phyloP scores from a whole-genome alignment of 345 rosid genomes.

The Syzygium aqueum region DNA sequence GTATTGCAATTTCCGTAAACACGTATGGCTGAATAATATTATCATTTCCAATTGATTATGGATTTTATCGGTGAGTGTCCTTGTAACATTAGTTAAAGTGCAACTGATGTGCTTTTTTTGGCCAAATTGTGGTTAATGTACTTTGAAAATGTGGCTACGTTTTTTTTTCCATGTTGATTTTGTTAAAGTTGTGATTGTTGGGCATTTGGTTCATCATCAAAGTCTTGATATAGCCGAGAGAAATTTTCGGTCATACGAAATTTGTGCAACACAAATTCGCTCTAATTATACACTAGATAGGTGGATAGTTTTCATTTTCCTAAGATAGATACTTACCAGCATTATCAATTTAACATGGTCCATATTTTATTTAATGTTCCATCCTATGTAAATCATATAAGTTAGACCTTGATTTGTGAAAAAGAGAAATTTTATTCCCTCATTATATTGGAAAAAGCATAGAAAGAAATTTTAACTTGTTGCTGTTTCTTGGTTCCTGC shows the following conservation, averaged over 20 bases:
- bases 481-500: not conserved
- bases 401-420: not conserved
- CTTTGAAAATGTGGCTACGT: not conserved
- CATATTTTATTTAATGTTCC: not conserved
- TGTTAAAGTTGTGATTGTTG: not conserved
- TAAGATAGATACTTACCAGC: not conserved
- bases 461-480: not conserved
- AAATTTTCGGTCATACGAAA: not conserved
- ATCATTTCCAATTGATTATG: not conserved
- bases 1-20: not conserved
- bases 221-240: not conserved
- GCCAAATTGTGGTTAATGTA: not conserved
- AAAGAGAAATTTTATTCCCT: not conserved
- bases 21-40: not conserved
- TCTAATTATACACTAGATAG: not conserved
- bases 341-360: not conserved
- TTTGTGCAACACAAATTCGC: not conserved
- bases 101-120: not conserved
- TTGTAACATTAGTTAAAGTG: not conserved
- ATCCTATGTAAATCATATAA: not conserved
- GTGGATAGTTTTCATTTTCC: not conserved
- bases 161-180: not conserved
- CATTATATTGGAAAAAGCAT: not conserved
- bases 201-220: not conserved
- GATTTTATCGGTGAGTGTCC: not conserved